phyloP scores from a whole-genome alignment of 1,284 basidiomycete genomes.

The Mycena sp. region DNA sequence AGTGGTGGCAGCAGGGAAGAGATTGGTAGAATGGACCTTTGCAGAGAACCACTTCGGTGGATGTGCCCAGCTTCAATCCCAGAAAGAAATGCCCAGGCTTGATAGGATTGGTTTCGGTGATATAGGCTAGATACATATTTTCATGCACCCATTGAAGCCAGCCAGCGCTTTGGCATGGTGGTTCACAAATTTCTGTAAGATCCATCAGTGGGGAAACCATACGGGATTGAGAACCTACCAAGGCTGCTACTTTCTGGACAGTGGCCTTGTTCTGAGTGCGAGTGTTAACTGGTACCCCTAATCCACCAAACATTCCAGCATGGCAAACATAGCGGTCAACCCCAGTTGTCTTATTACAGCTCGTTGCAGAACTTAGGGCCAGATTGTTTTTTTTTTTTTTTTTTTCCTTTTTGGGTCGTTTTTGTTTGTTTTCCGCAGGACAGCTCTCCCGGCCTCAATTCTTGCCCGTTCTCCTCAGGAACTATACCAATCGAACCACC shows the following conservation, averaged over 20 bases:
- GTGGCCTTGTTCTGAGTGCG: conserved; percentile 6
- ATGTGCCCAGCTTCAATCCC: not conserved
- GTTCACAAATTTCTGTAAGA: conserved; percentile 11
- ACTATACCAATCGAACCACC: too few relatives aligned
- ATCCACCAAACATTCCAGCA: conserved; percentile 3
- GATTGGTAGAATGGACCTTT: not conserved
- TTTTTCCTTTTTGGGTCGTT: too few relatives aligned
- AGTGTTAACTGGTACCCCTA: not conserved
- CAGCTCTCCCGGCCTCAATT: too few relatives aligned
- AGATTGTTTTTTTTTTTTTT: too few relatives aligned
- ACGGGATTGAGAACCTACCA: not conserved
- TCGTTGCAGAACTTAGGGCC: not conserved
- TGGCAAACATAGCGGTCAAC: conserved; percentile 7
- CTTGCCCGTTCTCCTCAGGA: too few relatives aligned
- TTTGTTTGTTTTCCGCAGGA: too few relatives aligned
- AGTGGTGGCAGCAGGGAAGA: not conserved
- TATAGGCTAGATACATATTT: too few relatives aligned
- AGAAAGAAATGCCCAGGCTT: conserved; percentile 1
- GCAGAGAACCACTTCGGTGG: not conserved
- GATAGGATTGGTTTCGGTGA: conserved; percentile 5
- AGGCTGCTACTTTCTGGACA: not conserved
- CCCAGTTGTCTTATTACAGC: not conserved
- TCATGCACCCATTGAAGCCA: too few relatives aligned
- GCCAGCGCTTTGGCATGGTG: too few relatives aligned
- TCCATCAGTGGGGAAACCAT: not conserved